Percentiles rank a stretch among this genome's conserved stretches.
phyloP scores from a whole-genome alignment of 176 grass and related monocot species.

The Areca catechu region DNA sequence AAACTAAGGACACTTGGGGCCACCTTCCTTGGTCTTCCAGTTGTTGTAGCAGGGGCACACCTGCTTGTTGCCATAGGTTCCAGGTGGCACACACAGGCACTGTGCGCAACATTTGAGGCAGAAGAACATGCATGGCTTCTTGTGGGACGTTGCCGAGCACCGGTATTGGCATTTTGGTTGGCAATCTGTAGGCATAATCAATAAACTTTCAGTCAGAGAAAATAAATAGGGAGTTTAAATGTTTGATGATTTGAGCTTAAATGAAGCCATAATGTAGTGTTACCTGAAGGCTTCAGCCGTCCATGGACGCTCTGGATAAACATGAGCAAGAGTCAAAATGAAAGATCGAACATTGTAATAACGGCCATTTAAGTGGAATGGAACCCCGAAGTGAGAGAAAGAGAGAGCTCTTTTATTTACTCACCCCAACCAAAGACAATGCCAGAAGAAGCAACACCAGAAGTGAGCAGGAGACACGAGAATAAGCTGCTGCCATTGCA shows the following conservation, averaged over 20 bases:
- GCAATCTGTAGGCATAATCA: constrained; percentile 2
- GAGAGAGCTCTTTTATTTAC: background rate
- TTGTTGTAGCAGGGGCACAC: constrained; percentile 18
- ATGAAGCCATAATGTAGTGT: background rate
- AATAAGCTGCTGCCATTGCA: constrained; percentile 2
- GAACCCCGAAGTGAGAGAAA: background rate
- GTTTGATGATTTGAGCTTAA: too few species aligned
- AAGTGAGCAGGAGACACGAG: background rate
- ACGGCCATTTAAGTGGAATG: background rate
- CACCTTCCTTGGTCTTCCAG: constrained; percentile 19
- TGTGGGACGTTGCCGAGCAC: constrained; percentile 18
- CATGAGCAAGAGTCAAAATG: background rate
- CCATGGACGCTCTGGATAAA: constrained; percentile 1
- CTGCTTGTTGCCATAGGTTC: constrained; percentile 15
- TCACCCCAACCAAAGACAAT: constrained; percentile 6
- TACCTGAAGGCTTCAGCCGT: constrained; percentile 2
- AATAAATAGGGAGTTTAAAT: background rate
- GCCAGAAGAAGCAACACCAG: constrained; percentile 8
- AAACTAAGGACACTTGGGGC: constrained; percentile 10
- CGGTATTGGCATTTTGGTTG: background rate
- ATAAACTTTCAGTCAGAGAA: background rate
- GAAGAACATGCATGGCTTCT: constrained; percentile 21
- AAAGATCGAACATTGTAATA: background rate
- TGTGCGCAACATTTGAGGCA: constrained; percentile 11
- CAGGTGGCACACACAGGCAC: constrained; percentile 19